Percentiles rank a stretch among this genome's conserved stretches.
Evolutionary conservation across 176 grass and related monocot genomes (phyloP).

Genomic region (Oryza meridionalis): DNA sequence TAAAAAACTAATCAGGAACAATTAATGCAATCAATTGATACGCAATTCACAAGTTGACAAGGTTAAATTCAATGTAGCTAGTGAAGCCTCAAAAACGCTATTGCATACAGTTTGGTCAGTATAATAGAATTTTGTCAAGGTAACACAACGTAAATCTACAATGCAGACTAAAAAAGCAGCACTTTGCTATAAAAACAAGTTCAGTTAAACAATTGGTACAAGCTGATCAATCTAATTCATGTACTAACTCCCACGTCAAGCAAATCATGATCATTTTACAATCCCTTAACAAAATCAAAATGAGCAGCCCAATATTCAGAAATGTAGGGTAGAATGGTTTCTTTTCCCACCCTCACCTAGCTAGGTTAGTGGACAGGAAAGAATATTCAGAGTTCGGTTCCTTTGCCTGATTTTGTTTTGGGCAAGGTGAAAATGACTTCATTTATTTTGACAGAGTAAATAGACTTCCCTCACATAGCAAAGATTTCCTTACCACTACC

Average conservation of each 20-base stretch:
- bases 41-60: slow-evolving; percentile 2
- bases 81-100: slow-evolving; percentile 2
- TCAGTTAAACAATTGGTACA: neutral
- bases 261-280: neutral
- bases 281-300: slow-evolving; percentile 11
- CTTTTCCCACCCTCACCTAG: neutral
- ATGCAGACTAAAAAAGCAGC: neutral
- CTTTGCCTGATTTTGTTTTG: neutral
- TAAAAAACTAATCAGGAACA: slow-evolving; percentile 32
- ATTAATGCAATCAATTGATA: neutral
- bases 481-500: neutral
- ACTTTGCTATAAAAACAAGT: neutral
- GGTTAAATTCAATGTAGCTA: slow-evolving; percentile 12
- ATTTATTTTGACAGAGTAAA: neutral
- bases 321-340: neutral
- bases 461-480: neutral
- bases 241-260: slow-evolving; percentile 18
- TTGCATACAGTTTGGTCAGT: neutral
- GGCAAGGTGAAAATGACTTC: neutral
- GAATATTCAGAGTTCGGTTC: neutral
- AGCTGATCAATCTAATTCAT: neutral
- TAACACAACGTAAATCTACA: slow-evolving; percentile 31
- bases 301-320: neutral
- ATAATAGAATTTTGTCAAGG: slow-evolving; percentile 20
- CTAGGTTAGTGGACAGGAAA: neutral